Conservation (phyloP, 345 rosid species). For the Aquilaria malaccensis region DNA sequence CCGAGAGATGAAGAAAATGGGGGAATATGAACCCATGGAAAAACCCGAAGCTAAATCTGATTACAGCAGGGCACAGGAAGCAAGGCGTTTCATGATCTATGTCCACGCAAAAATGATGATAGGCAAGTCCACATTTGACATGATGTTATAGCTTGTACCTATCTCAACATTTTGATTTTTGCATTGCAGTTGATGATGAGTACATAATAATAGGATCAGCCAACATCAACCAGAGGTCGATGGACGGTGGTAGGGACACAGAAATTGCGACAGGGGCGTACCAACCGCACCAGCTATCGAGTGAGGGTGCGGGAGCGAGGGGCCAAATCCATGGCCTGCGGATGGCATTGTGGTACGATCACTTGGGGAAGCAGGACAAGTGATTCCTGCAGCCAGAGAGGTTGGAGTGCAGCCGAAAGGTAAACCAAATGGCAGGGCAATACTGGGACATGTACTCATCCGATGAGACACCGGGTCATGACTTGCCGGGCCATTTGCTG, state of each 20-base stretch:
- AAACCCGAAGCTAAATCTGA: conserved; percentile 30
- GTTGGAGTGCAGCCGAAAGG: conserved; percentile 27
- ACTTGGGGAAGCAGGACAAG: conserved; percentile 23
- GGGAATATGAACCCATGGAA: conserved; percentile 29
- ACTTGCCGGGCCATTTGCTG: conserved; percentile 45
- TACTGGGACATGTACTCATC: conserved; percentile 29
- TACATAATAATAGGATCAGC: conserved; percentile 45
- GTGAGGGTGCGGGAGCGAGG: conserved; percentile 19
- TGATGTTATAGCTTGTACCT: not conserved
- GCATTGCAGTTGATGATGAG: conserved; percentile 35
- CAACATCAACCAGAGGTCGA: conserved; percentile 48
- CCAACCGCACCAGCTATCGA: conserved; percentile 31
- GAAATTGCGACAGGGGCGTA: conserved; percentile 52
- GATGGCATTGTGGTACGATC: conserved; percentile 44
- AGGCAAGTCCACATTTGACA: conserved; percentile 21
- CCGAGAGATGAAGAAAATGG: conserved; percentile 21
- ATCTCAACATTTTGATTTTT: not conserved
- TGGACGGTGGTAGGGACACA: conserved; percentile 47
- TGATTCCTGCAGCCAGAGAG: conserved; percentile 33
- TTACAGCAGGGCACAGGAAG: conserved; percentile 37
- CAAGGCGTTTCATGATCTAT: conserved; percentile 52
- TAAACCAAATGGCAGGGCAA: conserved; percentile 27
- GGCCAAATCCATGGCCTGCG: conserved; percentile 49
- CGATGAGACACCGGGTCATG: conserved; percentile 17
- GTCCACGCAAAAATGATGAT: conserved; percentile 57